Conservation (phyloP, 306 rosid species). For the Sesbania bispinosa region DNA sequence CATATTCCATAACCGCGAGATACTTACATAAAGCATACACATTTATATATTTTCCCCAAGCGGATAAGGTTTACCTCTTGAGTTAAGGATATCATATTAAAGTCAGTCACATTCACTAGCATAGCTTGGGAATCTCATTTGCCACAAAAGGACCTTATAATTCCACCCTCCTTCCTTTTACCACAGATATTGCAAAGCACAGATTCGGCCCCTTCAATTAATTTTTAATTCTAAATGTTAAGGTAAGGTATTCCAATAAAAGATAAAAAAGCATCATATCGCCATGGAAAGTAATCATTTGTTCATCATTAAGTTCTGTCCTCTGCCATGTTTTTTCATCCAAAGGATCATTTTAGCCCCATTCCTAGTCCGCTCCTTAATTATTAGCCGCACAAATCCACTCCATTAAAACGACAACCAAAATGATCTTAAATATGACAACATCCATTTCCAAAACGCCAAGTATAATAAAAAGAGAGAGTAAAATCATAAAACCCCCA, state of each 20-base stretch:
- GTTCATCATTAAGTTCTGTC: slow-evolving; percentile 29
- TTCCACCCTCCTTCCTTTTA: neutral
- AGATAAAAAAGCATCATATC: neutral
- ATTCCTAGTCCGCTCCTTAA: slow-evolving; percentile 13
- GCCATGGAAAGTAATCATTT: slow-evolving; percentile 34
- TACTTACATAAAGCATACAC: neutral
- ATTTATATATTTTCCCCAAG: neutral
- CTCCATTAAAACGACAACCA: neutral
- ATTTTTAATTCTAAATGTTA: neutral
- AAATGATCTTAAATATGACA: neutral
- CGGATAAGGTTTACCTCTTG: neutral
- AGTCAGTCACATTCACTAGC: neutral
- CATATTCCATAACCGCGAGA: no score
- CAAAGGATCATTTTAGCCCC: slow-evolving; percentile 20
- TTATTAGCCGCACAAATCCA: slow-evolving; percentile 21
- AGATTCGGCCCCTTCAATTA: slow-evolving; percentile 8
- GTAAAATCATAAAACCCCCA: neutral
- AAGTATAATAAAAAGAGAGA: neutral
- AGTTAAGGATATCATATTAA: neutral
- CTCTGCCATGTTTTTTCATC: slow-evolving; percentile 20
- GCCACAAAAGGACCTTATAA: neutral
- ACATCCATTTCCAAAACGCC: neutral
- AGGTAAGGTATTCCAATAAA: slow-evolving; percentile 2
- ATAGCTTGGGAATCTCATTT: neutral
- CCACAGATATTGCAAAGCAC: neutral